Conservation (phyloP, 192 early-diverging fungal genomes). For the Coemansia sp. region DNA sequence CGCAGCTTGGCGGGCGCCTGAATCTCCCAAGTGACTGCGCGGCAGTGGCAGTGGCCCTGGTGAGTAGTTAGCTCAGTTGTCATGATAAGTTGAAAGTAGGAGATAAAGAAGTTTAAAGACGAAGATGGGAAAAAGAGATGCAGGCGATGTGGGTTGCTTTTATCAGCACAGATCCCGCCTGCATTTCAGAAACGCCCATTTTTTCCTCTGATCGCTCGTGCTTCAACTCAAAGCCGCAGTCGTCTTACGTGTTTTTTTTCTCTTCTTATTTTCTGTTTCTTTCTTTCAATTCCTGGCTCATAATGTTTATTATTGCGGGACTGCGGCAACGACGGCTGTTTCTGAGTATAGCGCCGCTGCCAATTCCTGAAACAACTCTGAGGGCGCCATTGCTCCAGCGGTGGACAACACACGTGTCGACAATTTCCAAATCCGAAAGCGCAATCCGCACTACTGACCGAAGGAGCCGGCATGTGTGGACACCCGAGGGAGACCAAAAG, state of each 20-base stretch:
- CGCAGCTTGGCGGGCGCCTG: constrained; percentile 28
- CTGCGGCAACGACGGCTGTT: background rate
- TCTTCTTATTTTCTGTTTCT: background rate
- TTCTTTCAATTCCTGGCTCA: background rate
- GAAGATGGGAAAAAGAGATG: background rate
- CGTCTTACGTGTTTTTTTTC: background rate
- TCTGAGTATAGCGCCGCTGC: background rate
- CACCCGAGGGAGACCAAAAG: constrained; percentile 4
- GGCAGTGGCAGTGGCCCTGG: constrained; percentile 47
- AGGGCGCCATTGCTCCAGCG: background rate
- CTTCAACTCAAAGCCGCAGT: background rate
- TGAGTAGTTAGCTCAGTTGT: constrained; percentile 28
- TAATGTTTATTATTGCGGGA: background rate
- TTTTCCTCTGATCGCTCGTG: background rate
- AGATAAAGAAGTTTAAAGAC: background rate
- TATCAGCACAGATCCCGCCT: background rate
- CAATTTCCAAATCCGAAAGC: constrained; percentile 2
- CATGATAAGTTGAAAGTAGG: background rate
- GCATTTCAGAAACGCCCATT: background rate
- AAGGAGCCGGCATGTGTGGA: constrained; percentile 5
- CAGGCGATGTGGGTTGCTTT: background rate
- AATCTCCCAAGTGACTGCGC: constrained; percentile 42
- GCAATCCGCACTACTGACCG: background rate
- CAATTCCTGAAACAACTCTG: background rate
- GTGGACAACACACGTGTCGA: background rate